phyloP scores from a whole-genome alignment of 345 rosid species.

The Aquilaria sinensis region DNA sequence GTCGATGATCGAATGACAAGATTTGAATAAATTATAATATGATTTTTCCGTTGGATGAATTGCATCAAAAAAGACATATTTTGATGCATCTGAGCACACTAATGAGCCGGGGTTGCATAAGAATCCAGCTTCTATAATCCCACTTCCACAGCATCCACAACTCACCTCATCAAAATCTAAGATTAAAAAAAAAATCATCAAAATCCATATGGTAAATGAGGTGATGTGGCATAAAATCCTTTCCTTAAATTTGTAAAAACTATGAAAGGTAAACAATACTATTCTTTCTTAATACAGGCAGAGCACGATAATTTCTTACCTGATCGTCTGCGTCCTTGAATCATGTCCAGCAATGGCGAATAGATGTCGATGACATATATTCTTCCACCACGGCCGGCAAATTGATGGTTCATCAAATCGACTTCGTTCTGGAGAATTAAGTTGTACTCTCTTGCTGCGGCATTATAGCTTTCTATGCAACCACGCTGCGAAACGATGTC shows the following conservation, averaged over 20 bases:
- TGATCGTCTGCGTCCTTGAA: constrained; percentile 27
- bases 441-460: constrained; percentile 46
- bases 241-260: no score
- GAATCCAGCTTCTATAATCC: constrained; percentile 47
- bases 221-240: no score
- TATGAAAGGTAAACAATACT: no score
- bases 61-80: constrained; percentile 77
- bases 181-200: background rate
- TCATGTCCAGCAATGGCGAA: constrained; percentile 26
- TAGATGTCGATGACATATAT: constrained; percentile 37
- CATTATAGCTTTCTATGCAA: constrained; percentile 45
- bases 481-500: constrained; percentile 30
- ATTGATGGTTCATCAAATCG: constrained; percentile 21
- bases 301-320: constrained; percentile 24
- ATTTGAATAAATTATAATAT: constrained; percentile 28
- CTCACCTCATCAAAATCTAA: constrained; percentile 52
- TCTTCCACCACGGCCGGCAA: constrained; percentile 28
- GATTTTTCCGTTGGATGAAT: constrained; percentile 73
- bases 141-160: constrained; percentile 81
- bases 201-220: no score
- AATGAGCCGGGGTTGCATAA: constrained; percentile 58
- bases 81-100: constrained; percentile 60
- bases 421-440: constrained; percentile 41
- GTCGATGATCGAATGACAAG: constrained; percentile 31
- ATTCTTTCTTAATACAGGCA: no score